Conservation (phyloP, 352 stramenopile genomes). For the Thalassiosira exigua region DNA sequence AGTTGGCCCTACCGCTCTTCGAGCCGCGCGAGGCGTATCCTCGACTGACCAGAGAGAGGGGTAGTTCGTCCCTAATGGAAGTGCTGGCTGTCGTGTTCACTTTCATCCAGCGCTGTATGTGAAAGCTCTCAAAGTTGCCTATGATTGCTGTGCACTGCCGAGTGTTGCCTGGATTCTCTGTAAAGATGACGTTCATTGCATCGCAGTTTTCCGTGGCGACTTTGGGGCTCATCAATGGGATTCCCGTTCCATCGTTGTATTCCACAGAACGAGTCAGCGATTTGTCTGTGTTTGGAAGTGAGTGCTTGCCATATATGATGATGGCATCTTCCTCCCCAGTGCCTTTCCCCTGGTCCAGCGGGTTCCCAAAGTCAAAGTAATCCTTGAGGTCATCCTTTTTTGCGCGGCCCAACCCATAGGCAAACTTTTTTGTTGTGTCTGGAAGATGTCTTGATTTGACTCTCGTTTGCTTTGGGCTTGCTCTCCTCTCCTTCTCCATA, state of each 20-base stretch:
- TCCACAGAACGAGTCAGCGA: constrained; percentile 27
- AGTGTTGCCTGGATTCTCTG: constrained; percentile 26
- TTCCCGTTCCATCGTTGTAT: constrained; percentile 13
- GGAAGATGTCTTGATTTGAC: constrained; percentile 50
- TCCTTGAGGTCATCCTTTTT: constrained; percentile 63
- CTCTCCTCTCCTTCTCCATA: too few species aligned
- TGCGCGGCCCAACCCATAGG: constrained; percentile 44
- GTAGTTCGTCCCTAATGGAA: constrained; percentile 8
- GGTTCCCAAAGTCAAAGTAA: constrained; percentile 68
- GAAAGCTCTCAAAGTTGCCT: constrained; percentile 74
- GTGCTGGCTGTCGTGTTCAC: constrained; percentile 13
- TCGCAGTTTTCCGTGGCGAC: constrained; percentile 64
- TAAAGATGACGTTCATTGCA: constrained; percentile 65
- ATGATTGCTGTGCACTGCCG: constrained; percentile 69
- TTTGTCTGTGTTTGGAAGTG: constrained; percentile 46
- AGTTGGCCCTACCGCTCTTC: constrained; percentile 55
- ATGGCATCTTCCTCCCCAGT: constrained; percentile 63
- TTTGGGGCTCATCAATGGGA: constrained; percentile 25
- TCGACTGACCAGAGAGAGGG: constrained; percentile 38
- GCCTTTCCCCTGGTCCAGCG: constrained; percentile 35
- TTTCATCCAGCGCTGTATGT: constrained; percentile 71
- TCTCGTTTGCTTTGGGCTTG: too few species aligned
- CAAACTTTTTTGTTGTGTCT: constrained; percentile 33
- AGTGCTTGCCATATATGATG: constrained; percentile 63
- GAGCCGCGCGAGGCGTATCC: constrained; percentile 44